Evolutionary conservation across 768 basidiomycete species (phyloP).

Genomic region (Pisolithus orientalis): DNA sequence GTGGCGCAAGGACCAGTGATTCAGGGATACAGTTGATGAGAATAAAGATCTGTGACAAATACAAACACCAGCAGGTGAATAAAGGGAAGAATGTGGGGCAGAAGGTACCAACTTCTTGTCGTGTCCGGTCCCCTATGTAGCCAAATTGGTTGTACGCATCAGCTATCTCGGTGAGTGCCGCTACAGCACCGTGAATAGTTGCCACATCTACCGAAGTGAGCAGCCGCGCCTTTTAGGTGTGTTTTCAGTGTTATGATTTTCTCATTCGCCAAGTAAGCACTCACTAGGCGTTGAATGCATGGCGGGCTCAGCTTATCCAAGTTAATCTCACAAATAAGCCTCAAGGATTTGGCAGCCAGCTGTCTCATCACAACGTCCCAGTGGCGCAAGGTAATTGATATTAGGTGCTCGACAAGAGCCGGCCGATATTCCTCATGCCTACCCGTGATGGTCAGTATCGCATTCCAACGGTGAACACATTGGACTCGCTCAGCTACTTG

Average conservation of each 20-base stretch:
- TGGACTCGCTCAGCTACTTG: slow-evolving; percentile 78
- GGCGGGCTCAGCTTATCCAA: slow-evolving; percentile 44
- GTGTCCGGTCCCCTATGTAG: slow-evolving; percentile 28
- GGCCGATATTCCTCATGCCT: slow-evolving; percentile 77
- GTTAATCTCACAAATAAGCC: slow-evolving; percentile 59
- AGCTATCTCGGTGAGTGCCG: slow-evolving; percentile 68
- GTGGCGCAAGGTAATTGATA: slow-evolving; percentile 72
- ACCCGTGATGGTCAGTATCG: slow-evolving; percentile 5
- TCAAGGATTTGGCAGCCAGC: slow-evolving; percentile 70
- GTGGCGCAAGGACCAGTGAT: slow-evolving; percentile 51
- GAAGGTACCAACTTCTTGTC: slow-evolving; percentile 38
- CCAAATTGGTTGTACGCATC: slow-evolving; percentile 38
- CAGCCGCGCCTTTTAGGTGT: slow-evolving; percentile 40
- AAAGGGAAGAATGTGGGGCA: neutral
- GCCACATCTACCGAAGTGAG: slow-evolving; percentile 57
- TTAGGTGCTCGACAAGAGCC: slow-evolving; percentile 64
- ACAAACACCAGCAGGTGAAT: neutral
- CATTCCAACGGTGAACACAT: slow-evolving; percentile 2
- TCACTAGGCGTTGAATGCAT: slow-evolving; percentile 48
- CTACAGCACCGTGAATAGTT: slow-evolving; percentile 79
- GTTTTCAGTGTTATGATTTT: slow-evolving; percentile 8
- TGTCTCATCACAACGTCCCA: slow-evolving; percentile 84
- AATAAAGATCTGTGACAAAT: slow-evolving; percentile 52
- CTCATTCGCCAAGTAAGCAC: slow-evolving; percentile 18
- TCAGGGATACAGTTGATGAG: slow-evolving; percentile 53